phyloP scores from a whole-genome alignment of 1,139 yeast genomes.

The Zygosaccharomyces pseudobailii region DNA sequence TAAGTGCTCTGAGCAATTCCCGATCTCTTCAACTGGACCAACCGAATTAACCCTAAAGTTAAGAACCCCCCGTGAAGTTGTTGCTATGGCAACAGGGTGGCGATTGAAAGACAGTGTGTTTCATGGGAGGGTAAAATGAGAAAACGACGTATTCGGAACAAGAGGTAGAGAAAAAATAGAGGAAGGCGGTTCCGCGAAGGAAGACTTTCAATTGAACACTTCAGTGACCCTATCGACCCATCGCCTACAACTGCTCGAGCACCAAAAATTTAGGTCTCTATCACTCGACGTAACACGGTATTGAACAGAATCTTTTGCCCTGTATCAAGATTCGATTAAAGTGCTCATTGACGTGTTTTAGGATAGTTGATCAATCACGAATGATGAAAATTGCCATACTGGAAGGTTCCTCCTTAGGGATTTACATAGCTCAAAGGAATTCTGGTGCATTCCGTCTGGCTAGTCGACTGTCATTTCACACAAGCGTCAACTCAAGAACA shows the following conservation, averaged over 20 bases:
- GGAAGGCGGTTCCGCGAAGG: not conserved
- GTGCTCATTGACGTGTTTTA: not conserved
- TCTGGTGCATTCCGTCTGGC: not conserved
- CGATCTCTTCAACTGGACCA: too few species aligned
- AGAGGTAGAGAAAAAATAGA: not conserved
- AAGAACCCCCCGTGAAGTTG: not conserved
- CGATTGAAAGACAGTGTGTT: not conserved
- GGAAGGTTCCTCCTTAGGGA: not conserved
- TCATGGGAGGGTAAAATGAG: not conserved
- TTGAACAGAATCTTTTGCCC: too few species aligned
- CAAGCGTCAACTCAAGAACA: not conserved
- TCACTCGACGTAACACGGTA: too few species aligned
- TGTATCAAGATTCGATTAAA: not conserved
- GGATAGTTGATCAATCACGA: not conserved
- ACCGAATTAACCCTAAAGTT: too few species aligned
- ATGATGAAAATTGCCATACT: constrained; percentile 4
- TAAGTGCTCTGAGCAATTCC: too few species aligned
- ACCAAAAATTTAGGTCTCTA: not conserved
- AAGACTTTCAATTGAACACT: not conserved
- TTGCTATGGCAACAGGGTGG: not conserved
- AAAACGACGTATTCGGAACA: not conserved
- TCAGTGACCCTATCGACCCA: not conserved
- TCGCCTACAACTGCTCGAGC: not conserved
- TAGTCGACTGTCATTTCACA: not conserved
- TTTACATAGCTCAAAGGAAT: not conserved